Conservation (phyloP, 225 moss, liverwort and hornwort species). For the Polytrichum commune region DNA sequence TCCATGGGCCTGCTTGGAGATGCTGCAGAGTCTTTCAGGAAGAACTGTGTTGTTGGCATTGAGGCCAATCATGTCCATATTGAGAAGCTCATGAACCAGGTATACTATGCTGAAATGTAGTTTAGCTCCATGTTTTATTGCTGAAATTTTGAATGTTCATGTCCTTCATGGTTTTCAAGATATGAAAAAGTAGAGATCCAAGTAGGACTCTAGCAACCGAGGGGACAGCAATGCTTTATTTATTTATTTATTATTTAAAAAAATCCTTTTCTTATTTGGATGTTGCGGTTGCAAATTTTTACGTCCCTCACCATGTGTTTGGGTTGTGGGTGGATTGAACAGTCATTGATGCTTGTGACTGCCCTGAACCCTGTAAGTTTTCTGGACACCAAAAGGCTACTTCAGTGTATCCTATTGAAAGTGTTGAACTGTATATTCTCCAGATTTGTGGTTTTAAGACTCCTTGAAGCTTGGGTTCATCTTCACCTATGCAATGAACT, state of each 20-base stretch:
- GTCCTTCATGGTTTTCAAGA: no score
- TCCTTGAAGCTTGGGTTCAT: no score
- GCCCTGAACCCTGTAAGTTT: slow-evolving; percentile 91
- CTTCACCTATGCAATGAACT: no score
- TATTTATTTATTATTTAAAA: slow-evolving; percentile 8
- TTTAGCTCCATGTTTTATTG: not conserved
- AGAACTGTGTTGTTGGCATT: slow-evolving; percentile 93
- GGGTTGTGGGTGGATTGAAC: slow-evolving; percentile 7
- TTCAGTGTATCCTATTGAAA: no score
- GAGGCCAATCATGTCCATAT: slow-evolving; percentile 47
- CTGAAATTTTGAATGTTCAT: no score
- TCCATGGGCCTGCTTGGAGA: slow-evolving; percentile 93
- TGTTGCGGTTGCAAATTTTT: slow-evolving; percentile 8
- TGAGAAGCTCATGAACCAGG: slow-evolving; percentile 43
- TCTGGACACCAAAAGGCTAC: no score
- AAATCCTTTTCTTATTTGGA: not conserved
- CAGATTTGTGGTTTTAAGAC: no score
- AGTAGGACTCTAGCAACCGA: no score
- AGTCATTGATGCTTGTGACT: slow-evolving; percentile 99
- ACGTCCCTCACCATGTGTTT: not conserved
- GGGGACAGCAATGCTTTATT: no score
- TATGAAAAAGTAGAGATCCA: no score
- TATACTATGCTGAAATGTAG: slow-evolving; percentile 14
- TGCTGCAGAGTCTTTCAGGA: slow-evolving; percentile 88
- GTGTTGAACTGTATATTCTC: no score